Base-by-base conservation (phyloP, 2,329 filamentous ascomycete genomes). In the Beauveria australis region DNA sequence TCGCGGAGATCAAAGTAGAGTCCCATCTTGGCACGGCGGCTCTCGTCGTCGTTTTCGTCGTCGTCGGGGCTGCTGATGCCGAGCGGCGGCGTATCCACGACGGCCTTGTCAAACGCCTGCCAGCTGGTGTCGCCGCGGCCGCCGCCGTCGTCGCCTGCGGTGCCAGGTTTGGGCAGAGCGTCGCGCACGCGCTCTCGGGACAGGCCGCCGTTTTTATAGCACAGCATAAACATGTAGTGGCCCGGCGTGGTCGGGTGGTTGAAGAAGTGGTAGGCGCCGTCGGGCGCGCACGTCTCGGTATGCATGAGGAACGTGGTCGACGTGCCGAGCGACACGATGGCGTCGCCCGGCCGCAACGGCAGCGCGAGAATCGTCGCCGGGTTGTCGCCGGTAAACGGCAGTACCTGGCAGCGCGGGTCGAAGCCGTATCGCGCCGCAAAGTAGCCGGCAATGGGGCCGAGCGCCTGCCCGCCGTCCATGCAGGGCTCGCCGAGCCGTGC, bases 161-260 rank as follows among this genome's bases (percentile, higher is more conserved):
- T 16, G 33, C 16, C 33, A 5, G 33, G 14, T 37, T 16, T 37
- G 33, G 14, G 88, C 57, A 97, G 84, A 0, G 84, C 81, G 70
- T 99, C 91, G 59, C 94, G 89, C 64, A 97, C 85, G 68, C 89
- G 87, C 72, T 99, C 94, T 49, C 94, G 89, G 2, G 94, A 93
- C 1, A 97, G 85, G 2, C 92, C 92, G 66, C 94, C 94, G 75
- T 99, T 99, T 77, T 97, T 97, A 80, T 97, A 99, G 81, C 94
- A 99, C 41, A 99, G 85, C 94, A 99, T 99, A 76, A 99, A 97
- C 94, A 99, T 97, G 82, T 96, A 97, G 63, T 97, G 83, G 1
- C 89, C 91, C 0, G 87, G 78, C 1, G 91, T 96, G 49, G 92
- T 94, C 1, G 94, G 94, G 74, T 97, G 92, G 78, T 97, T 96